These are phyloP conservation scores for Gentiana dahurica DNA, from an alignment of 257 asterid species.

Conservation along the genomic window DNA sequence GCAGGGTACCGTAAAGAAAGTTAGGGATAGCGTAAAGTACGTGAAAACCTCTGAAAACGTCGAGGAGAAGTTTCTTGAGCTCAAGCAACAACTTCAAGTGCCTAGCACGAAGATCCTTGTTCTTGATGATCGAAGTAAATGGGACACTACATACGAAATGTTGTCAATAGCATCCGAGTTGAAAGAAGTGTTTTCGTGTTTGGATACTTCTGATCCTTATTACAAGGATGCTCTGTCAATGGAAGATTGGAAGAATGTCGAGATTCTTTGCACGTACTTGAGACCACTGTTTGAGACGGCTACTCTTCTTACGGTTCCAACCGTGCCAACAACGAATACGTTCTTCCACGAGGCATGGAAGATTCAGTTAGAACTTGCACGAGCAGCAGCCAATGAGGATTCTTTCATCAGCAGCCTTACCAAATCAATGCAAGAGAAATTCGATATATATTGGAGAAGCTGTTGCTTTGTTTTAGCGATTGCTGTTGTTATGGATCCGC, in stretches of 20 bases:
- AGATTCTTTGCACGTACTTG: slow-evolving; percentile 48
- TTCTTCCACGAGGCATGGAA: slow-evolving; percentile 98
- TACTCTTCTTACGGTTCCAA: slow-evolving; percentile 38
- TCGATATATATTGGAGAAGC: slow-evolving; percentile 75
- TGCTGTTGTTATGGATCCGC: slow-evolving; percentile 94
- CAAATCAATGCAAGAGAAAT: slow-evolving; percentile 65
- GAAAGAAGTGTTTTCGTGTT: slow-evolving; percentile 80
- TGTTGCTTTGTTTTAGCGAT: slow-evolving; percentile 68
- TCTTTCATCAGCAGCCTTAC: slow-evolving; percentile 45
- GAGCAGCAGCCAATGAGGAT: slow-evolving; percentile 60
- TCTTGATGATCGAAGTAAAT: slow-evolving; percentile 63
- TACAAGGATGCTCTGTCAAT: slow-evolving; percentile 48
- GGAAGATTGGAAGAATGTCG: slow-evolving; percentile 78
- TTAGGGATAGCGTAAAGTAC: slow-evolving; percentile 77
- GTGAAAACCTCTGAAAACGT: slow-evolving; percentile 77
- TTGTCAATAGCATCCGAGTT: slow-evolving; percentile 65
- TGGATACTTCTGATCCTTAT: slow-evolving; percentile 73
- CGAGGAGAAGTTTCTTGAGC: slow-evolving; percentile 74
- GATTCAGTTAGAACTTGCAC: slow-evolving; percentile 77
- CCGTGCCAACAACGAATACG: slow-evolving; percentile 59
- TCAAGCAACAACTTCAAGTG: slow-evolving; percentile 83
- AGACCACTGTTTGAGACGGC: slow-evolving; percentile 79
- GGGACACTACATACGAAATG: slow-evolving; percentile 97
- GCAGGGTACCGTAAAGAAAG: slow-evolving; percentile 52
- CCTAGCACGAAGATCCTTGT: slow-evolving; percentile 64